Conservation (phyloP, 2,329 filamentous ascomycete genomes). For the Cladosporium oxysporum region DNA sequence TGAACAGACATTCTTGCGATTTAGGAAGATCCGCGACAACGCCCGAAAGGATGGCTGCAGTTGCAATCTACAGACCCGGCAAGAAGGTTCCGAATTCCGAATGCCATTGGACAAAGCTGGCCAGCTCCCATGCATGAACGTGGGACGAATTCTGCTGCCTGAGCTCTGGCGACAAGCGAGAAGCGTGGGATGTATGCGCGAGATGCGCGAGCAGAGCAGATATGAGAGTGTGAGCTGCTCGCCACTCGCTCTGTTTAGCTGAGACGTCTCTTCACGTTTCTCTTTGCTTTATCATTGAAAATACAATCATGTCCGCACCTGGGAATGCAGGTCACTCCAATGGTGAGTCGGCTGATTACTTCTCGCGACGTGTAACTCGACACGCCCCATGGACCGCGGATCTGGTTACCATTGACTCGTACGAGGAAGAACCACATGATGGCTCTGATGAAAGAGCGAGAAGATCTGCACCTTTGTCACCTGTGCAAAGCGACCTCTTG, state of each 20-base stretch:
- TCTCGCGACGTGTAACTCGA: background rate
- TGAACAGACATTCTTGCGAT: background rate
- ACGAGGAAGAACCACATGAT: background rate
- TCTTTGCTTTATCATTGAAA: background rate
- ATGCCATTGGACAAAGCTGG: conserved; percentile 11
- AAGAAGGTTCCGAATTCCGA: background rate
- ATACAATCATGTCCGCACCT: background rate
- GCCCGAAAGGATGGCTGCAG: background rate
- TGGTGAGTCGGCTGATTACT: background rate
- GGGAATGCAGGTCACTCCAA: background rate
- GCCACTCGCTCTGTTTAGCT: background rate
- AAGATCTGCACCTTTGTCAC: background rate
- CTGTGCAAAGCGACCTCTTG: conserved; percentile 3
- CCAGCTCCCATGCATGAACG: conserved; percentile 9
- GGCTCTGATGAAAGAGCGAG: background rate
- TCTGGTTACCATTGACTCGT: background rate
- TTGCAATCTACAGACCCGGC: background rate
- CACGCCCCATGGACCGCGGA: background rate
- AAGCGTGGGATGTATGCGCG: conserved; percentile 10
- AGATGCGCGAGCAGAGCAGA: conserved; percentile 1
- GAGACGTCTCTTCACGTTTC: background rate
- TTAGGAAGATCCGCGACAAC: background rate
- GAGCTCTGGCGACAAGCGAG: background rate
- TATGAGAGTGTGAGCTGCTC: background rate
- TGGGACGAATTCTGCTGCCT: conserved; percentile 17